Conservation (phyloP, 1,284 basidiomycete genomes). For the Sphaerobolus stellatus region DNA sequence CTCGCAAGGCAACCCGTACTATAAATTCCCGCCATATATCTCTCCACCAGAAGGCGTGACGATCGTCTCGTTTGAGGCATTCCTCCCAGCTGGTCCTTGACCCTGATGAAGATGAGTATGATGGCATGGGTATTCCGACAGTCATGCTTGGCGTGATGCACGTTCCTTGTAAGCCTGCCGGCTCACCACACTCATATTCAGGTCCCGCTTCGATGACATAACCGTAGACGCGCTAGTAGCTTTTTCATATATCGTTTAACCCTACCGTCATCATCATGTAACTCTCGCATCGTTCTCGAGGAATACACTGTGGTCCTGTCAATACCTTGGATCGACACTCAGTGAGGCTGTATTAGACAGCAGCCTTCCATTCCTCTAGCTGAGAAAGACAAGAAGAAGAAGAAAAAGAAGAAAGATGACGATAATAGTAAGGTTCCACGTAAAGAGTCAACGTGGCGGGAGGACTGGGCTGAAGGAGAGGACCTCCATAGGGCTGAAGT, state of each 20-base stretch:
- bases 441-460: conserved; percentile 53
- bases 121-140: conserved; percentile 66
- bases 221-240: no score
- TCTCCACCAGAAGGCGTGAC: conserved; percentile 46
- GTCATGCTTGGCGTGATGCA: conserved; percentile 55
- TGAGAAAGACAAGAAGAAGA: conserved; percentile 44
- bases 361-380: no score
- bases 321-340: no score
- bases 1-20: conserved; percentile 10
- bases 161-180: no score
- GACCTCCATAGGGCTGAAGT: conserved; percentile 30
- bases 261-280: no score
- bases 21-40: conserved; percentile 63
- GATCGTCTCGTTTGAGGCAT: conserved; percentile 58
- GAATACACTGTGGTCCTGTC: no score
- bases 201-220: no score
- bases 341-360: no score
- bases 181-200: no score
- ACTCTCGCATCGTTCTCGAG: no score
- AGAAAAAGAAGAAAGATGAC: conserved; percentile 33
- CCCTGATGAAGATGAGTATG: conserved; percentile 49
- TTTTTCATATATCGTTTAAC: no score
- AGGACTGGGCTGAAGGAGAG: conserved; percentile 63
- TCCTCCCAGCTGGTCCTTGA: conserved; percentile 49
- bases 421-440: conserved; percentile 23